A percentile compares a stretch with the other conserved stretches of the same genome.
Conservation (phyloP, 2,329 filamentous ascomycete species). For the Monilinia polystroma region DNA sequence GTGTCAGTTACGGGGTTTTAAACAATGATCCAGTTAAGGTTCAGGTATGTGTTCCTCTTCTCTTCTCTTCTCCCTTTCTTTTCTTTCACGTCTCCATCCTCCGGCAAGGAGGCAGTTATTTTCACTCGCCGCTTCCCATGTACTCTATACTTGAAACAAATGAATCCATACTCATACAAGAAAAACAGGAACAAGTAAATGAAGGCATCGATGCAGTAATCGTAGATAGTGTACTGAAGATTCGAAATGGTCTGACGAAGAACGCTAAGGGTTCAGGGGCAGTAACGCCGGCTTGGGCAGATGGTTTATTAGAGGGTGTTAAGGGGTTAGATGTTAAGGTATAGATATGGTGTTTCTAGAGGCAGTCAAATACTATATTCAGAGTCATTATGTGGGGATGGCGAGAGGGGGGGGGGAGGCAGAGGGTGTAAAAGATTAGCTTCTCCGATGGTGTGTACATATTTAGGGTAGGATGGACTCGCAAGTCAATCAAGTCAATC, state of each 20-base stretch:
- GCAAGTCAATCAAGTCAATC: no score
- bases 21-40: conserved; percentile 89
- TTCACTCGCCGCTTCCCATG: neutral
- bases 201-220: conserved; percentile 98
- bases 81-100: no score
- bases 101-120: no score
- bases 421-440: no score
- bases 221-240: conserved; percentile 90
- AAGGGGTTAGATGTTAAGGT: neutral
- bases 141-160: no score
- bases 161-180: conserved; percentile 20
- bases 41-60: conserved; percentile 58
- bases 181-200: conserved; percentile 66
- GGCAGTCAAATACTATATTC: neutral
- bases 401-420: no score
- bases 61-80: neutral
- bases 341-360: neutral
- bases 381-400: no score
- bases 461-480: no score
- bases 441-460: no score
- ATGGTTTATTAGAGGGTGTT: conserved; percentile 5
- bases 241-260: conserved; percentile 72
- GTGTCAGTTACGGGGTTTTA: conserved; percentile 85
- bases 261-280: conserved; percentile 29
- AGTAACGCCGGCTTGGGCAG: conserved; percentile 11